Evolutionary conservation across 352 stramenopile genomes (phyloP).

Genomic region (Sclerospora graminicola): DNA sequence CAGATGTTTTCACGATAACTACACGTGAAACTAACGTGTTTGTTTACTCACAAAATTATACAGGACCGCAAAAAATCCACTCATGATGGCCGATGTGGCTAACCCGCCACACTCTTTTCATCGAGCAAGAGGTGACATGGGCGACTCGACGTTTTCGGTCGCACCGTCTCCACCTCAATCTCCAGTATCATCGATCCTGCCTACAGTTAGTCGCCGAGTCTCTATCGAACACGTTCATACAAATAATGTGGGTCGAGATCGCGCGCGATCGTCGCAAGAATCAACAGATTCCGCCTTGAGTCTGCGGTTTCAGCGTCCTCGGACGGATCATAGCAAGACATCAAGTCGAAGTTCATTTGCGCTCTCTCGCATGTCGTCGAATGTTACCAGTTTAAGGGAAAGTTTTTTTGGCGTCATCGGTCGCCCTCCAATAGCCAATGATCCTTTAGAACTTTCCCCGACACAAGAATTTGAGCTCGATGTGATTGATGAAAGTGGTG

Average conservation of each 20-base stretch:
- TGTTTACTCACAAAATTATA: too few species aligned
- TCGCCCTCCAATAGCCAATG: slow-evolving; percentile 10
- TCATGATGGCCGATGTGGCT: background rate
- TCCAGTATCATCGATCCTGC: background rate
- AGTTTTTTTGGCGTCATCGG: slow-evolving; percentile 48
- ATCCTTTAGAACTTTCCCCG: slow-evolving; percentile 52
- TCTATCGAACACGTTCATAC: slow-evolving; percentile 16
- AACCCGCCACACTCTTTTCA: background rate
- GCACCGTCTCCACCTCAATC: slow-evolving; percentile 10
- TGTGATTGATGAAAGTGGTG: slow-evolving; percentile 64
- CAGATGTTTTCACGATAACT: too few species aligned
- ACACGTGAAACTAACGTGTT: too few species aligned
- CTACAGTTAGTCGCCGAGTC: slow-evolving; percentile 7
- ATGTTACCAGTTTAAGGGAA: slow-evolving; percentile 32
- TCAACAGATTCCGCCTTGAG: slow-evolving; percentile 16
- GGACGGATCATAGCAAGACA: slow-evolving; percentile 24
- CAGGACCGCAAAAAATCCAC: background rate
- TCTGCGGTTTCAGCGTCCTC: slow-evolving; percentile 21
- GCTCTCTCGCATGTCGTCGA: slow-evolving; percentile 34
- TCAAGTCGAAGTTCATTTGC: slow-evolving; percentile 27
- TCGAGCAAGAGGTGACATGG: slow-evolving; percentile 5
- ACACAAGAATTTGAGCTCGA: slow-evolving; percentile 66
- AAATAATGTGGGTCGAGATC: background rate
- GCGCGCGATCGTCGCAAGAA: slow-evolving; percentile 1
- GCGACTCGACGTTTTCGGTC: slow-evolving; percentile 4